Evolutionary conservation across 2,329 filamentous ascomycete genomes (phyloP), one percentile per base, ranked within the genome.

Genomic region (Ophiostoma australiae): DNA sequence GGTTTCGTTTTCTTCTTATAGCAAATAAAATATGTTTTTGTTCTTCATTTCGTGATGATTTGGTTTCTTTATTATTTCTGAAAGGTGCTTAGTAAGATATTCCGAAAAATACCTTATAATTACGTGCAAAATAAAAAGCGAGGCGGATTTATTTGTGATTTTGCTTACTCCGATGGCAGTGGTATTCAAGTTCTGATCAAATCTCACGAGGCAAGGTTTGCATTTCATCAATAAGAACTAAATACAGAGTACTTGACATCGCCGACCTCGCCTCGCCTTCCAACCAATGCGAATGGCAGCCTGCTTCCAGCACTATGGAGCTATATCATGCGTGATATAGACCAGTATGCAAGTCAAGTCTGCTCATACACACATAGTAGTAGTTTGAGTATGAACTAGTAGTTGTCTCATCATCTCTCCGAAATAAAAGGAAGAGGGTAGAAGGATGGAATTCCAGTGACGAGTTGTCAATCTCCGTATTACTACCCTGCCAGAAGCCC

Each of bases 391-490:
- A 7, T 48, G 44, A 1, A 31, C 27, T 31, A 31, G 27, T 7
- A 7, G 44, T 48, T n/a, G 44, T 48, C 44, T 48, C 44, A 48
- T 20, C 17, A 48, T 20, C 44, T 48, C 44, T 48, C 44, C 44
- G 44, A 48, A 48, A 48, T 48, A 41, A 41, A 41, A 41, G 39
- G 44, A 48, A 48, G 20, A 48, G 44, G 44, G 17, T 6, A 48
- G 17, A 48, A 48, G 44, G 44, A 20, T 20, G 17, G 20, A 5
- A 48, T 48, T n/a, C 44, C 44, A 15, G 44, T n/a, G 44, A 48
- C 44, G 52, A 58, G 52, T n/a, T 27, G n/a, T 58, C n/a, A 55
- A 48, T 58, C n/a, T 58, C 52, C 52, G 52, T 58, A 11, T 58
- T 31, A 27, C 52, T 27, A 27, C 52, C 48, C 23, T 55, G n/a